Evolutionary conservation across 208 protist genomes (phyloP).

Genomic region (Leishmania arabica): DNA sequence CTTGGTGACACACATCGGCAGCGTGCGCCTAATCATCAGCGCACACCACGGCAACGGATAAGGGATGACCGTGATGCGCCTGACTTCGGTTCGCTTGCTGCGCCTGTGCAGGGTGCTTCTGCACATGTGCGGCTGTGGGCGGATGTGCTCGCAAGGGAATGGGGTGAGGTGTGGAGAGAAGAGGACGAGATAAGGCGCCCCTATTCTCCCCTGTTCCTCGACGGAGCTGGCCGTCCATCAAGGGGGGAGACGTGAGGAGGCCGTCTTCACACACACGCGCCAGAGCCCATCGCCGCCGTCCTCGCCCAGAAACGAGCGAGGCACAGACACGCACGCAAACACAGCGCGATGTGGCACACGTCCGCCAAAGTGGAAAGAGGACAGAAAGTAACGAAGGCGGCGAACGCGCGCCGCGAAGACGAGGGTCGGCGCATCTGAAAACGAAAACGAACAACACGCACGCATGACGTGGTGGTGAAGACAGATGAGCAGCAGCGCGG

Average conservation of each 20-base stretch:
- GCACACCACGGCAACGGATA: background rate
- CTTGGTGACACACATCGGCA: background rate
- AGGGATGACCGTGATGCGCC: background rate
- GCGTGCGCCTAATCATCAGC: conserved; percentile 10
- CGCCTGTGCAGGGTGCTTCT: background rate
- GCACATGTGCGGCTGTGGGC: background rate
- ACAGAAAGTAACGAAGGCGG: background rate
- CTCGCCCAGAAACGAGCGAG: background rate
- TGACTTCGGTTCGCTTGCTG: conserved; percentile 2
- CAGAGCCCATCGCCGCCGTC: background rate
- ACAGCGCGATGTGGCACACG: background rate
- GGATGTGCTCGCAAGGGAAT: background rate
- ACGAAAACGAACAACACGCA: conserved; percentile 19
- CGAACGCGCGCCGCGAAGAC: background rate
- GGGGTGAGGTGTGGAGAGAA: too few relatives aligned
- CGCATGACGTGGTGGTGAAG: background rate
- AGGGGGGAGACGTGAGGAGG: background rate
- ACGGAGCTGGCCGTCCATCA: background rate
- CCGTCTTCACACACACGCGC: background rate
- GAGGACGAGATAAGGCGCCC: background rate
- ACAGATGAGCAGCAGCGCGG: background rate
- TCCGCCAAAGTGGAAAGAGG: background rate
- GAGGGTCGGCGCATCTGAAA: background rate
- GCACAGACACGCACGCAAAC: background rate
- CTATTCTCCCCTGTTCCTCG: background rate